Evolutionary conservation across 2,329 filamentous ascomycete species (phyloP).

Genomic region (Cryphonectria nitschkei): DNA sequence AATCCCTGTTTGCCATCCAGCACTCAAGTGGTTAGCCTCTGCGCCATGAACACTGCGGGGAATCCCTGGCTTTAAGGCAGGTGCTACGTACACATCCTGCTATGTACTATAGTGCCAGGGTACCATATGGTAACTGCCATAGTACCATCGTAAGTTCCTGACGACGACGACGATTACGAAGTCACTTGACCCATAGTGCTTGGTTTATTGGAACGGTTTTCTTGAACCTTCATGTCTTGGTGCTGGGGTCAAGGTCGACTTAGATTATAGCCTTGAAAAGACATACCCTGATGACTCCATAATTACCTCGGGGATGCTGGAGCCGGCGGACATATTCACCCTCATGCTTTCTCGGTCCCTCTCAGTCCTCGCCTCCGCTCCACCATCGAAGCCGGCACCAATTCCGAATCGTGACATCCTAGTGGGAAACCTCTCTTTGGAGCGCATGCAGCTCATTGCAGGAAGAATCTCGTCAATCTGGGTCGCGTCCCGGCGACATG

Average conservation of each 20-base stretch:
- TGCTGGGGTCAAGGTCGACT: neutral
- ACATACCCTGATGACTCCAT: neutral
- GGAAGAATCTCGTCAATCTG: constrained; percentile 4
- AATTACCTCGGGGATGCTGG: constrained; percentile 6
- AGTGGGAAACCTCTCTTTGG: neutral
- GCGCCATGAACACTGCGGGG: constrained; percentile 3
- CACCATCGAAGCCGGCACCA: neutral
- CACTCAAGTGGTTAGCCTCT: neutral
- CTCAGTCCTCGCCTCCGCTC: neutral
- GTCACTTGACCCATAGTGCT: neutral
- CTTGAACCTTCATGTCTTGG: neutral
- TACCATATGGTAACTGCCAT: neutral
- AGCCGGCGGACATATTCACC: neutral
- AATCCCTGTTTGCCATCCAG: neutral
- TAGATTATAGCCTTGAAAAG: neutral
- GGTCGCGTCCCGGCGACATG: neutral
- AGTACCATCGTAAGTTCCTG: neutral
- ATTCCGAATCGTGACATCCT: neutral
- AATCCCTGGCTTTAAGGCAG: constrained; percentile 6
- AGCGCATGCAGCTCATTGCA: constrained; percentile 21
- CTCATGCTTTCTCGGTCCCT: neutral
- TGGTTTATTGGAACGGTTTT: neutral
- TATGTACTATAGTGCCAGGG: no score
- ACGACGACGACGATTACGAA: neutral
- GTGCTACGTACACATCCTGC: no score